These are phyloP conservation scores for Prunus kanzakura DNA, from an alignment of 306 rosid genomes.

Conservation along the genomic window DNA sequence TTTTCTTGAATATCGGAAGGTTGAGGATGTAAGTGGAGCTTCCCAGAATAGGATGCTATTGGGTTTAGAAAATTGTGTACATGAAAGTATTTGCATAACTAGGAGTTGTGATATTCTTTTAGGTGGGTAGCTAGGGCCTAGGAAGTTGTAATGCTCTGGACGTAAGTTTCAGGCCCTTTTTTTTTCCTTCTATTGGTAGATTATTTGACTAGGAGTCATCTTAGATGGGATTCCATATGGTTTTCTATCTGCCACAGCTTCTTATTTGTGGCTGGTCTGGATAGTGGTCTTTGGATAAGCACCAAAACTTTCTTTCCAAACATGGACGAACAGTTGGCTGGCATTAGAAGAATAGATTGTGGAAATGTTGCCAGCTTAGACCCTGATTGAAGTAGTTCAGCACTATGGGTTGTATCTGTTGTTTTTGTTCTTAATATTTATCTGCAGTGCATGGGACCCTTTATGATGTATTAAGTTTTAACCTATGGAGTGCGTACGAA, in stretches of 20 bases:
- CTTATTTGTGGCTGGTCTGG: neutral
- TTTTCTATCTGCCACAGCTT: neutral
- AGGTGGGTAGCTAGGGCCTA: slow-evolving; percentile 11
- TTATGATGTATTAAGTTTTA: neutral
- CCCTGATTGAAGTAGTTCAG: neutral
- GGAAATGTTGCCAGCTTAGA: slow-evolving; percentile 3
- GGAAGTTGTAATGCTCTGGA: slow-evolving; percentile 27
- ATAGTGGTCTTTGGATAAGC: neutral
- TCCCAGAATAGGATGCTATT: neutral
- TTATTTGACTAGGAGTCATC: neutral
- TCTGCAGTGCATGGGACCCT: neutral
- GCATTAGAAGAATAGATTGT: neutral
- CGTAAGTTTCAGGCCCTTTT: slow-evolving; percentile 19
- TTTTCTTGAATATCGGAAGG: neutral
- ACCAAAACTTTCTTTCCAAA: neutral
- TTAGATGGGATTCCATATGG: neutral
- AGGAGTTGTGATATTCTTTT: neutral
- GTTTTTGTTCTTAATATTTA: neutral
- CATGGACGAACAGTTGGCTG: neutral
- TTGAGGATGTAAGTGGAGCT: slow-evolving; percentile 18
- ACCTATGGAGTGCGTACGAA: neutral
- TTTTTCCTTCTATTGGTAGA: neutral
- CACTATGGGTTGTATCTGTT: neutral
- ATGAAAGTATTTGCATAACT: neutral
- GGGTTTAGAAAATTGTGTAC: slow-evolving; percentile 1